phyloP scores from a whole-genome alignment of 2,329 filamentous ascomycete species.

The Alternaria rosae region DNA sequence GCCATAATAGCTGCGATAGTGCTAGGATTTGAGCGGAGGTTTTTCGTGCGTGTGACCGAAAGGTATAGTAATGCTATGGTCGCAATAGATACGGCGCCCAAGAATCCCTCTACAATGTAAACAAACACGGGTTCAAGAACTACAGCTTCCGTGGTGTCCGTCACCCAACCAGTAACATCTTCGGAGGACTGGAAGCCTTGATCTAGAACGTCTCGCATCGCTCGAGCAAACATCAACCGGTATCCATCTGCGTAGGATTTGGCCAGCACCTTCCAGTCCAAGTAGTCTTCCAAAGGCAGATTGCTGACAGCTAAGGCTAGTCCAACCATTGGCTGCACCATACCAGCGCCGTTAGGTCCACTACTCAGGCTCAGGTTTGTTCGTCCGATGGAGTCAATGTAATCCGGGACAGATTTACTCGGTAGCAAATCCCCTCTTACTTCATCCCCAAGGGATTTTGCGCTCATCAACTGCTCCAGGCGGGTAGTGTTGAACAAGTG shows the following conservation, averaged over 20 bases:
- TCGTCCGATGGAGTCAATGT: conserved; percentile 3
- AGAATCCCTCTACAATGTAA: conserved; percentile 47
- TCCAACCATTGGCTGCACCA: conserved; percentile 42
- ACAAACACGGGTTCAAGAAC: conserved; percentile 50
- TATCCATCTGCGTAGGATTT: conserved; percentile 52
- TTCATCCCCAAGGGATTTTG: neutral
- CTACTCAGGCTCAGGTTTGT: conserved; percentile 18
- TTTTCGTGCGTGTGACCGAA: conserved; percentile 23
- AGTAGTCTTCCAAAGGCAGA: conserved; percentile 38
- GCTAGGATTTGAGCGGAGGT: conserved; percentile 44
- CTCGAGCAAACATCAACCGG: conserved; percentile 52
- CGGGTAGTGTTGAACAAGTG: conserved; percentile 49
- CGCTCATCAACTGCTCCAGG: conserved; percentile 45
- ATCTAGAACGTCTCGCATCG: conserved; percentile 43
- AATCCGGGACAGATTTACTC: conserved; percentile 6
- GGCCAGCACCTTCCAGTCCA: conserved; percentile 43
- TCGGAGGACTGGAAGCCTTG: conserved; percentile 8
- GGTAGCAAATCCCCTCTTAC: conserved; percentile 21
- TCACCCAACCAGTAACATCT: conserved; percentile 18
- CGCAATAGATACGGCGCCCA: conserved; percentile 35
- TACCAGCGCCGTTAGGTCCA: neutral
- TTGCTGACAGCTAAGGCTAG: conserved; percentile 47
- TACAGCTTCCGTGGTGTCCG: conserved; percentile 42
- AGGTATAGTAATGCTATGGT: conserved; percentile 32
- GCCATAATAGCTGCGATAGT: conserved; percentile 50